Percentiles rank a stretch among this genome's conserved stretches.
Evolutionary conservation across 345 rosid species (phyloP).

Genomic region (Euclidium syriacum): DNA sequence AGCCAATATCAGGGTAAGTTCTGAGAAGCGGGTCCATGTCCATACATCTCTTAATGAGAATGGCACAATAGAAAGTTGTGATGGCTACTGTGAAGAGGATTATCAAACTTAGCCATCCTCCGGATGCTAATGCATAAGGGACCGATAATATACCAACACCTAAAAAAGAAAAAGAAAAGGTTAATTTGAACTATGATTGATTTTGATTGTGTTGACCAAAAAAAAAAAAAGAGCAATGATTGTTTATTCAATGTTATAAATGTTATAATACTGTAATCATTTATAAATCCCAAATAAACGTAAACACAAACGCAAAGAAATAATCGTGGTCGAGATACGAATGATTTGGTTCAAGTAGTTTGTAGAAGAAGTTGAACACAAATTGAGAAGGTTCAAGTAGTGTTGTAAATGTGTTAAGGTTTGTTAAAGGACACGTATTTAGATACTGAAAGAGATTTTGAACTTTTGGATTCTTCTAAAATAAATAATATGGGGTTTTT

Average conservation of each 20-base stretch:
- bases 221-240: too few relatives aligned
- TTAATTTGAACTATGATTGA: not conserved
- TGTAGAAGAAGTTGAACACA: slow-evolving; percentile 12
- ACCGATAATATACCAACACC: slow-evolving; percentile 88
- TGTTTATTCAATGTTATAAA: too few relatives aligned
- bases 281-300: not conserved
- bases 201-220: too few relatives aligned
- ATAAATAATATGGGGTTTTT: not conserved
- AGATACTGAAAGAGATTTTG: not conserved
- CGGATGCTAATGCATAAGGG: slow-evolving; percentile 79
- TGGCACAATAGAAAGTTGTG: slow-evolving; percentile 60
- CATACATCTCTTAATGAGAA: slow-evolving; percentile 78
- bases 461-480: not conserved
- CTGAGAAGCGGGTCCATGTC: slow-evolving; percentile 55
- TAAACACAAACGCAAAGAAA: not conserved
- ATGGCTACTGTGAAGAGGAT: slow-evolving; percentile 52
- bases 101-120: slow-evolving; percentile 84
- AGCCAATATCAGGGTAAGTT: slow-evolving; percentile 82
- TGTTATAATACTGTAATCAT: too few relatives aligned
- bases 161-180: slow-evolving; percentile 17
- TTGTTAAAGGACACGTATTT: slow-evolving; percentile 6
- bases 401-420: slow-evolving; percentile 11
- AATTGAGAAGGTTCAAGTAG: slow-evolving; percentile 8
- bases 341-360: not conserved
- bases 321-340: not conserved